Percentiles rank a stretch among this genome's conserved stretches.
These are phyloP conservation scores for Mycena olivaceomarginata DNA, from an alignment of 768 basidiomycete species.

Conservation along the genomic window DNA sequence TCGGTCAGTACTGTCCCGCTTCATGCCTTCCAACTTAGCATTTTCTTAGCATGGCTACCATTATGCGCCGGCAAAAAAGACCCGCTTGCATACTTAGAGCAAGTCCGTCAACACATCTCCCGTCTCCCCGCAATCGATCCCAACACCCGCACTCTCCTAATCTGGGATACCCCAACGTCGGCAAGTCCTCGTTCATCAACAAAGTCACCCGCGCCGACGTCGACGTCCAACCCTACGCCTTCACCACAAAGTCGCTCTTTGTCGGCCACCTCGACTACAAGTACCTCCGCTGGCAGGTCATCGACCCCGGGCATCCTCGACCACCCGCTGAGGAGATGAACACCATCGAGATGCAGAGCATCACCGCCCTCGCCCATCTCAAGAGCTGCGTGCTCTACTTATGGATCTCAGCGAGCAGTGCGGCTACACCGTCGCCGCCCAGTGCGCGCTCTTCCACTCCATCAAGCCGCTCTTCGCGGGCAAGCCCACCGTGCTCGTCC, in stretches of 20 bases:
- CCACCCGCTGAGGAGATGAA: conserved; percentile 99
- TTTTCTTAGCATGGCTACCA: conserved; percentile 92
- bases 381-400: conserved; percentile 96
- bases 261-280: conserved; percentile 99
- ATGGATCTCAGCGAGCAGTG: conserved; percentile 99
- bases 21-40: conserved; percentile 7
- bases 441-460: conserved; percentile 99
- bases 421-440: conserved; percentile 95
- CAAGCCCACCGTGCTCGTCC: conserved; percentile 95
- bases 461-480: conserved; percentile 97
- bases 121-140: conserved; percentile 99
- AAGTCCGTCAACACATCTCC: conserved; percentile 99
- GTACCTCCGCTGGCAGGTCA: conserved; percentile 99
- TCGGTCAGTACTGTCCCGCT: conserved; percentile 74
- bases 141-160: conserved; percentile 96
- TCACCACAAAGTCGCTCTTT: conserved; percentile 99
- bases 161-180: conserved; percentile 99
- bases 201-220: conserved; percentile 99
- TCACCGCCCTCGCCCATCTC: conserved; percentile 97
- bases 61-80: conserved; percentile 99
- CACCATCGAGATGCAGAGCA: conserved; percentile 99
- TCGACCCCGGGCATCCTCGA: conserved; percentile 99
- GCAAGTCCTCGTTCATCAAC: conserved; percentile 99
- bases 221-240: conserved; percentile 99
- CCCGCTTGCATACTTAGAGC: conserved; percentile 97